Conservation (phyloP, 2,329 filamentous ascomycete genomes). For the Aspergillus fijiensis region DNA sequence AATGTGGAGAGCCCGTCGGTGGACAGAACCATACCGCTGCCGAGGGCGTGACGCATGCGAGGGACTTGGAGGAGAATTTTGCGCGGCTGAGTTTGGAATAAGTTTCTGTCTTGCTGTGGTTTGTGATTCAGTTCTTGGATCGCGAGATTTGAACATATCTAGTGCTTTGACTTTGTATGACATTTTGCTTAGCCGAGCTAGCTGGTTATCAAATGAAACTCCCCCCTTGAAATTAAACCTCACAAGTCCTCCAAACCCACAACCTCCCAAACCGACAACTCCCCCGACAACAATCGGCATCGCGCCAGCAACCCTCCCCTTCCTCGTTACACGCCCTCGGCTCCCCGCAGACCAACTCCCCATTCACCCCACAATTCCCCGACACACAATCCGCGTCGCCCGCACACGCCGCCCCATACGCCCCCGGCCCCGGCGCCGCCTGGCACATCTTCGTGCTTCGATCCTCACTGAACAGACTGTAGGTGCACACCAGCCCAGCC, state of each 20-base stretch:
- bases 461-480: neutral
- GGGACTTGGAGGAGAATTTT: conserved; percentile 51
- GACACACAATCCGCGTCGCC: neutral
- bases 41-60: conserved; percentile 56
- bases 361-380: neutral
- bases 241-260: neutral
- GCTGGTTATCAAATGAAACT: too few relatives aligned
- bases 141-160: too few relatives aligned
- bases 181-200: too few relatives aligned
- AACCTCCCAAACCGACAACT: neutral
- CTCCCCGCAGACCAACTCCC: neutral
- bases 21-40: conserved; percentile 53
- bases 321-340: neutral
- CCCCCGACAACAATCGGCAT: neutral
- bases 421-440: neutral
- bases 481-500: neutral
- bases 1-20: conserved; percentile 60
- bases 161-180: too few relatives aligned
- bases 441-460: neutral
- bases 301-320: neutral
- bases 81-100: neutral
- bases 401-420: neutral
- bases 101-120: too few relatives aligned
- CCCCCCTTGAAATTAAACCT: neutral
- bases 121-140: too few relatives aligned